Evolutionary conservation across 345 rosid genomes (phyloP), one percentile per base, ranked within the genome.

Genomic region (Gossypium anomalum): DNA sequence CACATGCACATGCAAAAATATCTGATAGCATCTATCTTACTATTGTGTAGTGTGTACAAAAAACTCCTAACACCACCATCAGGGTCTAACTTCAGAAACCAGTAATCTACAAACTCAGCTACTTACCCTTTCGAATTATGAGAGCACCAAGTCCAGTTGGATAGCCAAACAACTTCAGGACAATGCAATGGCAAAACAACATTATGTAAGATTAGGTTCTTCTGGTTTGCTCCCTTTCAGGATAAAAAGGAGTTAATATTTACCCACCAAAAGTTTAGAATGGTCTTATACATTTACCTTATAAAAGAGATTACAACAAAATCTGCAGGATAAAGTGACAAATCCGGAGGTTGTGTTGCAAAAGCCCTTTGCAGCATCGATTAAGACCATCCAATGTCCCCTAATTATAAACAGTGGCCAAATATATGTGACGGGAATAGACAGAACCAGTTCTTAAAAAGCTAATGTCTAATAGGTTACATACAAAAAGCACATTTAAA

Each of bases 81-180:
- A 43, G n/a, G 20, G 43, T 43, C 12, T 27, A 44, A 68, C n/a
- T 67, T 64, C 49, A 67, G 16, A 83, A 22, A 51, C 16, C 68
- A 72, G 68, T 20, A 80, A 73, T 62, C 72, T 65, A 43, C 16
- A 81, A 20, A 79, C 72, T 67, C 20, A 58, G 81, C 61, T 22
- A 65, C 89, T 79, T 84, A 94, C 98, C 98, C 77, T 89, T 88
- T 70, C 82, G 83, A 64, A 90, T 80, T 79, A 94, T 82, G 67
- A 94, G 98, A 83, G 98, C 98, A 71, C 98, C 98, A 75, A 93
- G 90, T 78, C 98, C 98, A 77, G 98, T 94, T 78, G 98, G 98
- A 84, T 94, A 94, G 73, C 98, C 98, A 85, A 94, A 93, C 79
- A 94, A 77, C 98, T 94, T 72, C 79, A 85, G 44, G 80, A 38